Percentiles rank a stretch among this genome's conserved stretches.
These are phyloP conservation scores for Penicillium italicum DNA, from an alignment of 2,329 filamentous ascomycete genomes.

Conservation along the genomic window DNA sequence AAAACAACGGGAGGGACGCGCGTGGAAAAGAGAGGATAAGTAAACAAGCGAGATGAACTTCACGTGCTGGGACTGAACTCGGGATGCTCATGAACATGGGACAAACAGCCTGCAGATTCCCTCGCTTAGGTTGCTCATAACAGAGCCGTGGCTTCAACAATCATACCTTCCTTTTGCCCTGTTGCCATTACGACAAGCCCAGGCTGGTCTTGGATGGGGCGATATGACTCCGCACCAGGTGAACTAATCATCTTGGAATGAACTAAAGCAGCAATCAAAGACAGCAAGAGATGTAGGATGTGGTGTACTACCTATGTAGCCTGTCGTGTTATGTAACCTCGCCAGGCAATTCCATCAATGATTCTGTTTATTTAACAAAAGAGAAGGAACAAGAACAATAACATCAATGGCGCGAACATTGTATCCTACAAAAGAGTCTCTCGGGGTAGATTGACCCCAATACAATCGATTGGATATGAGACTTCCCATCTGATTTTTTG, in stretches of 20 bases:
- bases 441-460: not conserved
- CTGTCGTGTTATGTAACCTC: not conserved
- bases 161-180: not conserved
- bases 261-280: not conserved
- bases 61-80: not conserved
- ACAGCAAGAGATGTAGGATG: not conserved
- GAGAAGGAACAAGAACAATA: not conserved
- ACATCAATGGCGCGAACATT: not conserved
- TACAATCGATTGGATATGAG: not conserved
- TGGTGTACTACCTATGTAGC: not conserved
- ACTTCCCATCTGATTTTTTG: not conserved
- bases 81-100: not conserved
- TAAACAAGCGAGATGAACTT: not conserved
- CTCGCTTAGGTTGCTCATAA: not conserved
- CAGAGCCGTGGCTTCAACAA: not conserved
- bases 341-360: not conserved
- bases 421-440: too few species aligned
- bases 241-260: not conserved
- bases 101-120: not conserved
- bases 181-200: not conserved
- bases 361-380: not conserved
- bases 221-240: not conserved
- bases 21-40: not conserved
- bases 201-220: too few species aligned
- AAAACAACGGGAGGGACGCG: not conserved